Percentiles rank a stretch among this genome's conserved stretches.
Conservation (phyloP, 2,329 filamentous ascomycete genomes). For the Talaromyces sp. region DNA sequence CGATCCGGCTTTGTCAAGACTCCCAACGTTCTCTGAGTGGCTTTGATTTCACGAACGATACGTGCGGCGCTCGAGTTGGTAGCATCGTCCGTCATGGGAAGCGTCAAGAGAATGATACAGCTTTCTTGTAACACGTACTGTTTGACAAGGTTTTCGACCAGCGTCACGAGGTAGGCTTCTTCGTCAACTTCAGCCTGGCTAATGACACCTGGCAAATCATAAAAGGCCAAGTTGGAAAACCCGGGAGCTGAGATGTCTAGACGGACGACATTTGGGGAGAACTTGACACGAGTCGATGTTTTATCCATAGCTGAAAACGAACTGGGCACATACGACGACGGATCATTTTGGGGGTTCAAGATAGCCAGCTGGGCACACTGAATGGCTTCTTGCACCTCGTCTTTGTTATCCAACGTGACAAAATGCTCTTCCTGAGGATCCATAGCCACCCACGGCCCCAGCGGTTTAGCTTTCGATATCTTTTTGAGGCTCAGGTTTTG, state of each 20-base stretch:
- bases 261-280: constrained; percentile 76
- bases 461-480: constrained; percentile 51
- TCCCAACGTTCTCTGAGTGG: constrained; percentile 60
- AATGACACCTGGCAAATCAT: constrained; percentile 80
- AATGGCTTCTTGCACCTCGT: constrained; percentile 63
- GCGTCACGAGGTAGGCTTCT: constrained; percentile 64
- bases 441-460: constrained; percentile 62
- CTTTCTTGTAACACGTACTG: constrained; percentile 66
- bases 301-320: constrained; percentile 34
- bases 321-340: constrained; percentile 52
- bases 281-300: constrained; percentile 52
- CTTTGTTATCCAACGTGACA: constrained; percentile 57
- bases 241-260: constrained; percentile 69
- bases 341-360: constrained; percentile 59
- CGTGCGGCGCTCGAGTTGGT: constrained; percentile 69
- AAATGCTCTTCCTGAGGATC: constrained; percentile 52
- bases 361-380: constrained; percentile 73
- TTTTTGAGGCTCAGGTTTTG: constrained; percentile 29
- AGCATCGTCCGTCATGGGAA: constrained; percentile 73
- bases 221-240: constrained; percentile 73
- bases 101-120: constrained; percentile 71
- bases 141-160: constrained; percentile 66
- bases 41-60: constrained; percentile 56
- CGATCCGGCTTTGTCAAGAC: constrained; percentile 84
- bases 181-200: constrained; percentile 60